Evolutionary conservation across 176 grass and related monocot species (phyloP).

Genomic region (Aegilops tauschii): DNA sequence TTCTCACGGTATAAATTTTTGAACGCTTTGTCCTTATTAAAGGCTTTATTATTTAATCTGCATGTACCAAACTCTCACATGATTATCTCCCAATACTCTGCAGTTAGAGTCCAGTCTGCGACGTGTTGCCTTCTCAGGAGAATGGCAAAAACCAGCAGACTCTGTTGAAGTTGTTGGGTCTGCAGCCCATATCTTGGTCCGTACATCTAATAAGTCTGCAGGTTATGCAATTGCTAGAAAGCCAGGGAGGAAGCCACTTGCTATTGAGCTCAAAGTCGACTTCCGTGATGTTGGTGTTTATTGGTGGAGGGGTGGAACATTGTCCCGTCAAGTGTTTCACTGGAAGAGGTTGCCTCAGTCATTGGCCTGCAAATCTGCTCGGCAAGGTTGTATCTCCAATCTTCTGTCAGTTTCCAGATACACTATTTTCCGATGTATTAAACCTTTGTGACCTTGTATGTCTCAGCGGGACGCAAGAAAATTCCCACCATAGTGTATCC

Average conservation of each 20-base stretch:
- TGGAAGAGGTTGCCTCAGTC: slow-evolving; percentile 89
- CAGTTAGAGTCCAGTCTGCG: slow-evolving; percentile 92
- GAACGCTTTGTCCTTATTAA: slow-evolving; percentile 5
- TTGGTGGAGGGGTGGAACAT: slow-evolving; percentile 93
- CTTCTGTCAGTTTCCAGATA: slow-evolving; percentile 8
- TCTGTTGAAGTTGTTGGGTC: slow-evolving; percentile 84
- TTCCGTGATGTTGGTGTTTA: slow-evolving; percentile 63
- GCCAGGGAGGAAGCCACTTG: slow-evolving; percentile 58
- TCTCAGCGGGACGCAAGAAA: slow-evolving; percentile 79
- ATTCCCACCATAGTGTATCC: slow-evolving; percentile 84
- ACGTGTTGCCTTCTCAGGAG: slow-evolving; percentile 54
- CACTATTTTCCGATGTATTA: slow-evolving; percentile 10
- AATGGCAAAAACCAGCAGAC: slow-evolving; percentile 92
- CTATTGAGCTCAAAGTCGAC: slow-evolving; percentile 49
- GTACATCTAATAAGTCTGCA: slow-evolving; percentile 49
- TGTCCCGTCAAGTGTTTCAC: slow-evolving; percentile 86
- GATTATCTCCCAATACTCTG: slow-evolving; percentile 27
- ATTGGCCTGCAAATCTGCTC: slow-evolving; percentile 61
- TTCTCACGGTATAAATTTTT: slow-evolving; percentile 60
- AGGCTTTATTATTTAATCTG: slow-evolving; percentile 13
- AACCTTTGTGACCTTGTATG: slow-evolving; percentile 36
- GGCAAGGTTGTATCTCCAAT: slow-evolving; percentile 77
- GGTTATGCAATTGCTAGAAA: slow-evolving; percentile 54
- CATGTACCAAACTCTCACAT: slow-evolving; percentile 2
- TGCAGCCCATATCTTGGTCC: slow-evolving; percentile 66